These are phyloP conservation scores for Viola pubescens DNA, from an alignment of 441 rosid genomes.

Conservation along the genomic window DNA sequence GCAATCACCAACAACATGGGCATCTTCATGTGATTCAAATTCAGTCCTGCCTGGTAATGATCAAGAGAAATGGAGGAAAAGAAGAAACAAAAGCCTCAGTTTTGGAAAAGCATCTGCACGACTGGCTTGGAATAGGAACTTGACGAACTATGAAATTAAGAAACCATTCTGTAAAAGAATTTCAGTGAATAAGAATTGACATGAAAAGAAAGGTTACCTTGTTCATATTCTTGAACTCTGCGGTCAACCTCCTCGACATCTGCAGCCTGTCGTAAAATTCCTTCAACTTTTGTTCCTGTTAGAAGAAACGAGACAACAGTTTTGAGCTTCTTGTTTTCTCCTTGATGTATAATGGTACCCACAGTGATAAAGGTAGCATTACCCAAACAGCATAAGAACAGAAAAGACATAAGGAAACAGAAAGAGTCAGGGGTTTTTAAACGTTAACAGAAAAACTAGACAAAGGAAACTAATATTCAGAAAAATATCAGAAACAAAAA, in stretches of 20 bases:
- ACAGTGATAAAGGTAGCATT: conserved; percentile 1
- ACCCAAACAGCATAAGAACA: neutral
- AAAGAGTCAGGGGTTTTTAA: too few relatives aligned
- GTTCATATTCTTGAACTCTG: conserved; percentile 94
- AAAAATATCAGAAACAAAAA: conserved; percentile 6
- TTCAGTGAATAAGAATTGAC: conserved; percentile 7
- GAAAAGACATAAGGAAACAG: neutral
- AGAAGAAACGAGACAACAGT: conserved; percentile 9
- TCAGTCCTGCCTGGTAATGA: conserved; percentile 63
- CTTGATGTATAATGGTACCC: conserved; percentile 1
- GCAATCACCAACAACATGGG: conserved; percentile 97
- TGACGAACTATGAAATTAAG: neutral
- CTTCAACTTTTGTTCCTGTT: conserved; percentile 81
- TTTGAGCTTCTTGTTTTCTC: too few relatives aligned
- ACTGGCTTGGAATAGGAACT: neutral
- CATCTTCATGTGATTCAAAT: conserved; percentile 84
- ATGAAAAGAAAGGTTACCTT: conserved; percentile 42
- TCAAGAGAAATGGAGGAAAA: conserved; percentile 10
- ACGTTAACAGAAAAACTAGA: too few relatives aligned
- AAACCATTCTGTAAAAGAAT: conserved; percentile 7
- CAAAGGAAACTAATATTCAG: neutral
- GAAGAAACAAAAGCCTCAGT: conserved; percentile 15
- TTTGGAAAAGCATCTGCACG: conserved; percentile 6
- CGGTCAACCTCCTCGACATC: conserved; percentile 97
- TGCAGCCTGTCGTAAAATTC: conserved; percentile 87